These are phyloP conservation scores for Oidiodendron maius DNA, from an alignment of 495 filamentous ascomycete species.

Conservation along the genomic window DNA sequence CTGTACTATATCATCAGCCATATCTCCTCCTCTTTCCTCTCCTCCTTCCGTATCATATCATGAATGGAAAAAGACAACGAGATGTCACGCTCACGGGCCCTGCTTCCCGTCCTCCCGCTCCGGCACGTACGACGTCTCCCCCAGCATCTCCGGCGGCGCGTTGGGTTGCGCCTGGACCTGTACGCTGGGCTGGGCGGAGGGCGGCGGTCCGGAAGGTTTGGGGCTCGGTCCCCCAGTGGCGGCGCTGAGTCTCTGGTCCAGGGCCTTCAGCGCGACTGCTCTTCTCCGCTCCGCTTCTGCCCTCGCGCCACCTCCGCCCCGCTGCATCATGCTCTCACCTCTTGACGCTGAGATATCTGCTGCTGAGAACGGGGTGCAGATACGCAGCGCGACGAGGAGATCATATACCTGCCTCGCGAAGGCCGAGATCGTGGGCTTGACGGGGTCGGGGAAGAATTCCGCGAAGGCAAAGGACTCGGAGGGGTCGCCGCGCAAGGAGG, in stretches of 20 bases:
- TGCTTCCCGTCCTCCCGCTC: slow-evolving; percentile 42
- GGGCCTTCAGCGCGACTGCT: slow-evolving; percentile 80
- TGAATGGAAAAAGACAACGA: too few species aligned
- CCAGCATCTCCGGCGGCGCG: slow-evolving; percentile 47
- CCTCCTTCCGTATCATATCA: too few species aligned
- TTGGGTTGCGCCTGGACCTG: slow-evolving; percentile 43
- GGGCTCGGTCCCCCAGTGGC: slow-evolving; percentile 45
- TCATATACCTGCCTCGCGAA: slow-evolving; percentile 71
- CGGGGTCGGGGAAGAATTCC: slow-evolving; percentile 86
- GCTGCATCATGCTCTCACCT: slow-evolving; percentile 51
- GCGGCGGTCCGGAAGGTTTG: slow-evolving; percentile 29
- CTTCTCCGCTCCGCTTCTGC: slow-evolving; percentile 90
- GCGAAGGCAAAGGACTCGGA: slow-evolving; percentile 94
- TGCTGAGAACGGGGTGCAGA: slow-evolving; percentile 83
- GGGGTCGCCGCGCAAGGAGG: slow-evolving; percentile 71
- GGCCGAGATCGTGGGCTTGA: slow-evolving; percentile 69
- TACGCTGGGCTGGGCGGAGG: slow-evolving; percentile 36
- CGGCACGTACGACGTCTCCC: slow-evolving; percentile 64
- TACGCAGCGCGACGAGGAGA: slow-evolving; percentile 60
- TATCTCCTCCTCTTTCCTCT: too few species aligned
- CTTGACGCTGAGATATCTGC: slow-evolving; percentile 74
- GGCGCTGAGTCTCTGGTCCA: slow-evolving; percentile 87
- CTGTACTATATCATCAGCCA: too few species aligned
- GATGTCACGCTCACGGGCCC: slow-evolving; percentile 7
- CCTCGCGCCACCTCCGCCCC: slow-evolving; percentile 62